phyloP scores from a whole-genome alignment of 225 moss, liverwort and hornwort species.

The Antitrichia curtipendula region DNA sequence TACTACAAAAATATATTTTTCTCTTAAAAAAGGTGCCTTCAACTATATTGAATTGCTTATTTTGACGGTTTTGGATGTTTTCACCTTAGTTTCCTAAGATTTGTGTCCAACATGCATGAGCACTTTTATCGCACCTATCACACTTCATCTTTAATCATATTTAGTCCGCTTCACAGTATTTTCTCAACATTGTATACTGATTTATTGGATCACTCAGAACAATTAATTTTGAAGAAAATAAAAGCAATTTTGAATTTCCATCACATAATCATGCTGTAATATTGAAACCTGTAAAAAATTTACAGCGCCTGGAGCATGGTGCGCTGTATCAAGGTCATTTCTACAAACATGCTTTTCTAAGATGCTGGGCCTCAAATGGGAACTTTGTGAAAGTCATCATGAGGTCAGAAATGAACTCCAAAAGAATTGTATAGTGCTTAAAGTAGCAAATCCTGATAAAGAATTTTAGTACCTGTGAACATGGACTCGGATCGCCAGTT shows the following conservation, averaged over 20 bases:
- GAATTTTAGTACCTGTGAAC: neutral
- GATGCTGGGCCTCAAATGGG: neutral
- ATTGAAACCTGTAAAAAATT: neutral
- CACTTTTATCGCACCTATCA: neutral
- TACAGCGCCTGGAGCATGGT: neutral
- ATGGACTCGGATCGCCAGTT: neutral
- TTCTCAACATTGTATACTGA: too few relatives aligned
- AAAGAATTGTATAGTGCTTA: neutral
- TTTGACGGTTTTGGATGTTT: accelerated
- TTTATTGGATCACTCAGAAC: neutral
- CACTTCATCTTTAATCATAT: neutral
- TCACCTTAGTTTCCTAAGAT: neutral
- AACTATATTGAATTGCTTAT: neutral
- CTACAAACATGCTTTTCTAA: neutral
- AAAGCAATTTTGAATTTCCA: too few relatives aligned
- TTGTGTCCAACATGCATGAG: neutral
- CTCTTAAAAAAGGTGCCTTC: neutral
- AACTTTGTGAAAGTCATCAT: neutral
- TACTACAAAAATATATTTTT: neutral
- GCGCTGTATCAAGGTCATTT: neutral
- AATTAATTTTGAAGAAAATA: neutral
- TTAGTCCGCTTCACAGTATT: neutral
- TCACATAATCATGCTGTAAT: too few relatives aligned
- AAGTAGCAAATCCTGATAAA: neutral
- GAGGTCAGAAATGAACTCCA: neutral